These are phyloP conservation scores for Tagetes patula DNA, from an alignment of 129 eudicot genomes.

Conservation along the genomic window DNA sequence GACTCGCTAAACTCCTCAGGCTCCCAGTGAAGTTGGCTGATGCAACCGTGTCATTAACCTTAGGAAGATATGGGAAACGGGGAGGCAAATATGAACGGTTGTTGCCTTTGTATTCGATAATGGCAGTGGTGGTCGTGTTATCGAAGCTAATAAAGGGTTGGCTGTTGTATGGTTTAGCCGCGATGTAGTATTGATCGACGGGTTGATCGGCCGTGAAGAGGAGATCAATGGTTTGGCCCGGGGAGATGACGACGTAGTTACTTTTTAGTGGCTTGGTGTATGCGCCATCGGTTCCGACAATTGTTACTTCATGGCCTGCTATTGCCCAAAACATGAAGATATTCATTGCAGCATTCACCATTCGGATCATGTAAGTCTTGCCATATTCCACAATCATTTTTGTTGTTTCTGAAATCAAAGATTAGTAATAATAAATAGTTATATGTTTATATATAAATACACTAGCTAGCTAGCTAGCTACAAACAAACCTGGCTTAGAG, in stretches of 20 bases:
- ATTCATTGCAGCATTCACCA: constrained; percentile 44
- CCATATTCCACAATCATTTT: constrained; percentile 30
- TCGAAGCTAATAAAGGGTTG: constrained; percentile 15
- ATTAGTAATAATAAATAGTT: background rate
- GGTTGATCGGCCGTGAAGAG: constrained; percentile 52
- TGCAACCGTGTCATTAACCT: constrained; percentile 31
- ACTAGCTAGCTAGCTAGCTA: no score
- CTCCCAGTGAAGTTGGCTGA: constrained; percentile 21
- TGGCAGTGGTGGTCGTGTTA: constrained; percentile 45
- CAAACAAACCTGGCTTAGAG: constrained; percentile 33
- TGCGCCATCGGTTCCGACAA: constrained; percentile 56
- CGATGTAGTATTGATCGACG: constrained; percentile 44
- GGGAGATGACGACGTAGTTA: constrained; percentile 38
- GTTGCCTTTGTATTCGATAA: constrained; percentile 36
- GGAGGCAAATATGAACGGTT: constrained; percentile 12
- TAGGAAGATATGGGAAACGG: constrained; percentile 37
- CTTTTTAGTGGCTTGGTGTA: constrained; percentile 39
- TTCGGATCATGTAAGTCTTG: constrained; percentile 26
- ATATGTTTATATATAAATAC: no score
- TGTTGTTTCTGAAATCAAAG: constrained; percentile 38
- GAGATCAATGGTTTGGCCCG: constrained; percentile 56
- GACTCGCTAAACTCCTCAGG: constrained; percentile 26
- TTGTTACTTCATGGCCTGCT: constrained; percentile 43
- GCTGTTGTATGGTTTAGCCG: constrained; percentile 35
- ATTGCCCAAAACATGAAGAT: constrained; percentile 38